A percentile compares a stretch with the other conserved stretches of the same genome.
These are phyloP conservation scores for Pelargonium citronellum DNA, from an alignment of 441 rosid genomes.

Conservation along the genomic window DNA sequence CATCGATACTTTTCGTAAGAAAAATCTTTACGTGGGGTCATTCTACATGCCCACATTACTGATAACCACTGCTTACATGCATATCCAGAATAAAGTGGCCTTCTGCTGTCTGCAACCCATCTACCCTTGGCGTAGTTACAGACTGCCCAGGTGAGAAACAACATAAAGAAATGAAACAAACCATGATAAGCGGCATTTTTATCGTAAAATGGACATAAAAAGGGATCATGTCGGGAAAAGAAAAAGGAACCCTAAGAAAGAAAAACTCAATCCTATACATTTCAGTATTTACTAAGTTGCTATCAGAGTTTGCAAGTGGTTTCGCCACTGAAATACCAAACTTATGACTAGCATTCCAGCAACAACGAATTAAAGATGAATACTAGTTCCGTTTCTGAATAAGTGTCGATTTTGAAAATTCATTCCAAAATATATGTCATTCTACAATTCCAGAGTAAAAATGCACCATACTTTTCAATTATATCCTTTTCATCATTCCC, in stretches of 20 bases:
- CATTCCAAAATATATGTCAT: not conserved
- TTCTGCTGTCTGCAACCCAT: slow-evolving; percentile 58
- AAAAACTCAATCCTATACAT: not conserved
- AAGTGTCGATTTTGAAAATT: too few relatives aligned
- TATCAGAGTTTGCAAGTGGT: not conserved
- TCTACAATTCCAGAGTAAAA: not conserved
- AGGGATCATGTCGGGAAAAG: not conserved
- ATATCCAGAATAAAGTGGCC: slow-evolving; percentile 69
- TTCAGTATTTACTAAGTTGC: slow-evolving; percentile 1
- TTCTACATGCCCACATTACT: slow-evolving; percentile 83
- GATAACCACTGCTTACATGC: slow-evolving; percentile 84
- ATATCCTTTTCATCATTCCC: not conserved
- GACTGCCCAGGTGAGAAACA: slow-evolving; percentile 32
- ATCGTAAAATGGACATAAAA: not conserved
- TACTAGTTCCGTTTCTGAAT: too few relatives aligned
- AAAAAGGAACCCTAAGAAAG: not conserved
- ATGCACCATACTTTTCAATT: not conserved
- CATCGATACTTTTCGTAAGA: slow-evolving; percentile 65
- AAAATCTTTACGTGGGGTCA: slow-evolving; percentile 63
- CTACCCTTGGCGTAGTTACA: slow-evolving; percentile 78
- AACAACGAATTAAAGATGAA: too few relatives aligned
- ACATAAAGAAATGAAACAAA: not conserved
- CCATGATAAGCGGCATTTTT: not conserved
- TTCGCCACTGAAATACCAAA: too few relatives aligned
- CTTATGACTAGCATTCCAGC: too few relatives aligned